Conservation (phyloP, 1,139 yeast genomes). For the Diutina neorugosa region DNA sequence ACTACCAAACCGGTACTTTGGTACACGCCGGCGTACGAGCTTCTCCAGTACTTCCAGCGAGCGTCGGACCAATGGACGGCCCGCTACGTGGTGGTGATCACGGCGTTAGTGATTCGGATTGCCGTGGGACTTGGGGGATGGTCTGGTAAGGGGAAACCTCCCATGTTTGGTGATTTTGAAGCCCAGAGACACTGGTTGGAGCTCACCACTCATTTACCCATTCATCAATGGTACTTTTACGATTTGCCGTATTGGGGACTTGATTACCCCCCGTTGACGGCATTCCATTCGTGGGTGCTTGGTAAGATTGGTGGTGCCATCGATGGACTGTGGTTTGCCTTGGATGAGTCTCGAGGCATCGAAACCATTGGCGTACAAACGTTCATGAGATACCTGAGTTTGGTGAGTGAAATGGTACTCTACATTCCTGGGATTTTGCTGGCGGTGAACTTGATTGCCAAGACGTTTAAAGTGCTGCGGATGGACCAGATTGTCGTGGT, state of each 20-base stretch:
- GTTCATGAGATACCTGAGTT: constrained; percentile 72
- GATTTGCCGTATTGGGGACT: constrained; percentile 93
- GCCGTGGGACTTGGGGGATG: constrained; percentile 86
- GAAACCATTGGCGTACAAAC: constrained; percentile 60
- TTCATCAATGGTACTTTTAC: constrained; percentile 74
- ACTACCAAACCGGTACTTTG: background rate
- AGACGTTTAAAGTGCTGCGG: constrained; percentile 38
- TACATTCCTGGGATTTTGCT: constrained; percentile 75
- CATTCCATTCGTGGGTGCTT: constrained; percentile 74
- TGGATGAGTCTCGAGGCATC: constrained; percentile 61
- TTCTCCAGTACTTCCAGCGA: constrained; percentile 27
- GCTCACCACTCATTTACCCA: constrained; percentile 65
- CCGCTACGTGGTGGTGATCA: constrained; percentile 59
- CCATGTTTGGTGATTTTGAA: constrained; percentile 91
- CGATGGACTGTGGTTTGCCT: constrained; percentile 63
- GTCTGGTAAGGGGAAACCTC: constrained; percentile 59
- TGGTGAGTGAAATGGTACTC: constrained; percentile 60
- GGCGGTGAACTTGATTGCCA: constrained; percentile 52
- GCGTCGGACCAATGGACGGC: constrained; percentile 90
- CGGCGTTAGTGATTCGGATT: constrained; percentile 65
- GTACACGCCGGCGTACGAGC: constrained; percentile 22
- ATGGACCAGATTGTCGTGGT: constrained; percentile 70
- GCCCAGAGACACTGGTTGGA: constrained; percentile 99
- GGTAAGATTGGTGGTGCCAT: constrained; percentile 62
- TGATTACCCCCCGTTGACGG: constrained; percentile 96